Conservation (phyloP, 1,139 yeast species). For the Debaryomyces sp. region DNA sequence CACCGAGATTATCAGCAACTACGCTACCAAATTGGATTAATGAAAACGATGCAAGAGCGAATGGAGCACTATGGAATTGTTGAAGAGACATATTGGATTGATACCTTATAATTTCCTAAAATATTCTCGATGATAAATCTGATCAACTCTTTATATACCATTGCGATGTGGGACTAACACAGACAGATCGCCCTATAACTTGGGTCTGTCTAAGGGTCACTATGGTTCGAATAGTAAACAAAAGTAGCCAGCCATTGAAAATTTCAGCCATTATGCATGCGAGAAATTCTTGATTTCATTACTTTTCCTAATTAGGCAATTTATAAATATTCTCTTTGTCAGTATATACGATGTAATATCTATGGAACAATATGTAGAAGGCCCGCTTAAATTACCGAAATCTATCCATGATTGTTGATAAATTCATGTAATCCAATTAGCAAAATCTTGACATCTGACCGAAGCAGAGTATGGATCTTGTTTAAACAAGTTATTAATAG, state of each 20-base stretch:
- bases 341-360: neutral
- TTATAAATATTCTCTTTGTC: slow-evolving; percentile 8
- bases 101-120: neutral
- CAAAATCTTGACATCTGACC: slow-evolving; percentile 19
- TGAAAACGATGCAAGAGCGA: slow-evolving; percentile 16
- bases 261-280: slow-evolving; percentile 2
- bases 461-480: slow-evolving; percentile 13
- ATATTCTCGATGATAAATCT: neutral
- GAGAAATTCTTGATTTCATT: slow-evolving; percentile 13
- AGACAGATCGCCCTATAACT: neutral
- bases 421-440: slow-evolving; percentile 9
- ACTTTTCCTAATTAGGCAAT: slow-evolving; percentile 17
- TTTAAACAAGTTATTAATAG: slow-evolving; percentile 10
- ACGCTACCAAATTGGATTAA: slow-evolving; percentile 14
- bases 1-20: slow-evolving; percentile 17
- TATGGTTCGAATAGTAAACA: slow-evolving; percentile 4
- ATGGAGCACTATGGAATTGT: slow-evolving; percentile 15
- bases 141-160: neutral
- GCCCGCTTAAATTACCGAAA: neutral
- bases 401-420: neutral
- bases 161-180: neutral
- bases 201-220: neutral
- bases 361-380: neutral
- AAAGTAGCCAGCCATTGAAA: slow-evolving; percentile 5
- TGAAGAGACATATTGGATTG: slow-evolving; percentile 19